Percentiles rank a stretch among this genome's conserved stretches.
Evolutionary conservation across 345 rosid genomes (phyloP).

Genomic region (Moringa oleifera): DNA sequence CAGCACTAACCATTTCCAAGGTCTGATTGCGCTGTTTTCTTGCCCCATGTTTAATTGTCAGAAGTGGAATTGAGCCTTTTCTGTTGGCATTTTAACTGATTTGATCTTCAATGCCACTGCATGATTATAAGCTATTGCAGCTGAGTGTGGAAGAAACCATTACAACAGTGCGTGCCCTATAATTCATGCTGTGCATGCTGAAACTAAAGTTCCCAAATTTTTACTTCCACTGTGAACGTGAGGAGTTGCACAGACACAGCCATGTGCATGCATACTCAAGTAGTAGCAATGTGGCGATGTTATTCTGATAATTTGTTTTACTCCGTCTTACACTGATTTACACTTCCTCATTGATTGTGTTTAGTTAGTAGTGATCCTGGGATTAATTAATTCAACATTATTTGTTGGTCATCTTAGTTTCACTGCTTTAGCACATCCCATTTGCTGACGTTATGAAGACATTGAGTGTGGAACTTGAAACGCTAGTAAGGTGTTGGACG

Average conservation of each 20-base stretch:
- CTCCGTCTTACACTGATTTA: background rate
- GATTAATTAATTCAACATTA: background rate
- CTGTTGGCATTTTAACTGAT: background rate
- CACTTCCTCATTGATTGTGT: background rate
- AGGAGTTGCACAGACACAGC: background rate
- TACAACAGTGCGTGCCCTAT: background rate
- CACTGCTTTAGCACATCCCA: too few species aligned
- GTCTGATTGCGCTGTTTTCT: slow-evolving; percentile 9
- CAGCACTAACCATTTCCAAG: slow-evolving; percentile 48
- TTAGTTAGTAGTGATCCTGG: background rate
- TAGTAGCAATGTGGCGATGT: background rate
- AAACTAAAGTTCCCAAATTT: background rate
- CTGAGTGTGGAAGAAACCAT: too few species aligned
- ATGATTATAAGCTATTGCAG: too few species aligned
- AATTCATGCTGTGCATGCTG: background rate
- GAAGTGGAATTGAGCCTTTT: background rate
- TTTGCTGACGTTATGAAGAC: background rate
- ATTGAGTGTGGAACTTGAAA: background rate
- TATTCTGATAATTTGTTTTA: background rate
- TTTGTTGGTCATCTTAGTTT: too few species aligned
- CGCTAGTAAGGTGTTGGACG: background rate
- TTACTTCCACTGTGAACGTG: background rate
- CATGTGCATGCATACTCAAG: background rate
- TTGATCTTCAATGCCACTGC: too few species aligned
- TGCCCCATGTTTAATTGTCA: background rate